Conservation (phyloP, 495 filamentous ascomycete species). For the Hypoxylon subgilvum region DNA sequence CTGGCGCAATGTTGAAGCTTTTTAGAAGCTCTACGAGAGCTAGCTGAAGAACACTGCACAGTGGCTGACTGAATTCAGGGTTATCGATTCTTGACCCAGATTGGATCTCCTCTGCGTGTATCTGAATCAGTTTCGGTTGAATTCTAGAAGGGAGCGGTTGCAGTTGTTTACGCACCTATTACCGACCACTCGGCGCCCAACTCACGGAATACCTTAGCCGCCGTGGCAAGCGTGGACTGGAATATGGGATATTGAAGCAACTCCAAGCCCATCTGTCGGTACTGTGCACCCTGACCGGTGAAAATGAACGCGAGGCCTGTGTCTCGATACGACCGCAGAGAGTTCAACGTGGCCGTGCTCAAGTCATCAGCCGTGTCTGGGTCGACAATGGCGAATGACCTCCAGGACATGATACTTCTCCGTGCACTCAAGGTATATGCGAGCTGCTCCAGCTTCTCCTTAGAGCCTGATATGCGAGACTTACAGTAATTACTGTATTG, state of each 20-base stretch:
- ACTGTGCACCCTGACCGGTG: slow-evolving; percentile 55
- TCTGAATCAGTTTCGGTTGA: background rate
- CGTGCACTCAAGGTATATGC: slow-evolving; percentile 38
- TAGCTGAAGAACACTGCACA: slow-evolving; percentile 56
- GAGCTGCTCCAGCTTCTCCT: slow-evolving; percentile 25
- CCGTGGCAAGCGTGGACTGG: slow-evolving; percentile 21
- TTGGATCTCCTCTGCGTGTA: slow-evolving; percentile 20
- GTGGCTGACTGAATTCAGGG: slow-evolving; percentile 48
- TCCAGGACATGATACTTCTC: slow-evolving; percentile 41
- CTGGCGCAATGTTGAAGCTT: slow-evolving; percentile 54
- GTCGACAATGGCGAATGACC: slow-evolving; percentile 33
- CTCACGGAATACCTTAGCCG: slow-evolving; percentile 31
- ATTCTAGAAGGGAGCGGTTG: background rate
- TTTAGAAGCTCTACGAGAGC: slow-evolving; percentile 58
- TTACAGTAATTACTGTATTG: slow-evolving; percentile 22
- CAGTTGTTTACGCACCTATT: slow-evolving; percentile 22
- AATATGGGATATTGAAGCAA: slow-evolving; percentile 43
- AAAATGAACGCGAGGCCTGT: slow-evolving; percentile 44
- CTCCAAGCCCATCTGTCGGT: slow-evolving; percentile 55
- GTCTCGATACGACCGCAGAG: too few relatives aligned
- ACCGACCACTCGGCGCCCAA: slow-evolving; percentile 44
- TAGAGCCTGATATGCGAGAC: background rate
- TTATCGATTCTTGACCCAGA: slow-evolving; percentile 43
- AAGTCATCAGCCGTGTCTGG: too few relatives aligned
- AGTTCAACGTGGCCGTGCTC: too few relatives aligned